Evolutionary conservation across 371 early-diverging fungal species (phyloP).

Genomic region (Mucor circinelloides): DNA sequence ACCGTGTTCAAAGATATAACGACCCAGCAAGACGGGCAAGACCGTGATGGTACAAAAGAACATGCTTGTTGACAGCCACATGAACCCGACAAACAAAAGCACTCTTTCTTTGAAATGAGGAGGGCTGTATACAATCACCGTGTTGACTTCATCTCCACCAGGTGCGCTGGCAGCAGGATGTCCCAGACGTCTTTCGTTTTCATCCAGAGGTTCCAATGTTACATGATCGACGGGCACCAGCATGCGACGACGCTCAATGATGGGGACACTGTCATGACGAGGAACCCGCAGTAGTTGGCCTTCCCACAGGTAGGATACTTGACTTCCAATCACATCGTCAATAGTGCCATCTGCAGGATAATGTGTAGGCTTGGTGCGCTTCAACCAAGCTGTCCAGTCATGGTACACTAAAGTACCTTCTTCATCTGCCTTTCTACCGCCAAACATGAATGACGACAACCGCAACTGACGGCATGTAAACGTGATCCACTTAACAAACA

Average conservation of each 20-base stretch:
- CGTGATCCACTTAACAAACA: conserved; percentile 65
- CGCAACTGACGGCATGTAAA: conserved; percentile 62
- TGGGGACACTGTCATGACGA: conserved; percentile 33
- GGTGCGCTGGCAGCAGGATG: conserved; percentile 52
- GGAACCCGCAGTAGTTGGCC: conserved; percentile 60
- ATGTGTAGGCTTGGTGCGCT: neutral
- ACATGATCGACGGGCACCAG: conserved; percentile 16
- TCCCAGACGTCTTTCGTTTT: conserved; percentile 56
- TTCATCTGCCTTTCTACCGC: conserved; percentile 66
- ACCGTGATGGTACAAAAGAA: conserved; percentile 41
- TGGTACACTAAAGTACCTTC: conserved; percentile 24
- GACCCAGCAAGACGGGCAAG: conserved; percentile 50
- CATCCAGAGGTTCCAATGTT: conserved; percentile 16
- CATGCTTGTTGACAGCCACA: conserved; percentile 53
- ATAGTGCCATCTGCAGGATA: conserved; percentile 51
- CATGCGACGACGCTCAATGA: conserved; percentile 18
- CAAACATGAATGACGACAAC: conserved; percentile 83
- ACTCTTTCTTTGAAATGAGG: conserved; percentile 60
- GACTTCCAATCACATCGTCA: conserved; percentile 37
- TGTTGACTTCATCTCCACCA: conserved; percentile 44
- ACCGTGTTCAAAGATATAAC: conserved; percentile 35
- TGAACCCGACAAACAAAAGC: conserved; percentile 48
- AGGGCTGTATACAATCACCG: conserved; percentile 67
- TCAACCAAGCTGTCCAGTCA: conserved; percentile 16
- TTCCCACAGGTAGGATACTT: conserved; percentile 44